These are phyloP conservation scores for Suillus fuscotomentosus DNA, from an alignment of 768 basidiomycete species.

Conservation along the genomic window DNA sequence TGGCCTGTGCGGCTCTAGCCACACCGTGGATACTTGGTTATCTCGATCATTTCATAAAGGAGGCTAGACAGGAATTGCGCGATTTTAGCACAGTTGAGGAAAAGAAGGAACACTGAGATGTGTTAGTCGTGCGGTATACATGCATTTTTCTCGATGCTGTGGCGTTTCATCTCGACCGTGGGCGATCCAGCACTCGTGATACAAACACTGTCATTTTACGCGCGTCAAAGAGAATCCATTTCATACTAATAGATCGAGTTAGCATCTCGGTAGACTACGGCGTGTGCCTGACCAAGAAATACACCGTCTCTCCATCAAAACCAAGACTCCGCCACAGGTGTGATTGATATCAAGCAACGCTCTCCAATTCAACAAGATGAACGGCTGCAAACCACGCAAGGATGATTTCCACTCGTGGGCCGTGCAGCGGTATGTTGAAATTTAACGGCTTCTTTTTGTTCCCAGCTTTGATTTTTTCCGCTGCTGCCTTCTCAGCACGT, in stretches of 20 bases:
- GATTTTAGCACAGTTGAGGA: constrained; percentile 1
- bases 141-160: constrained; percentile 21
- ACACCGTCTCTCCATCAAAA: constrained; percentile 3
- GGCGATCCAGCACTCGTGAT: constrained; percentile 1
- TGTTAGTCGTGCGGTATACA: constrained; percentile 18
- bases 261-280: constrained; percentile 3
- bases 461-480: constrained; percentile 45
- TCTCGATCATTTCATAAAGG: constrained; percentile 19
- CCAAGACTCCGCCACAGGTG: neutral
- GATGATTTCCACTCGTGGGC: constrained; percentile 81
- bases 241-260: constrained; percentile 1
- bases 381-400: constrained; percentile 85
- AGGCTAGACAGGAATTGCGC: constrained; percentile 25
- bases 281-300: constrained; percentile 7
- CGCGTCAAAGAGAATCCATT: constrained; percentile 1
- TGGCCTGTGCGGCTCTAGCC: constrained; percentile 20
- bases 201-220: constrained; percentile 1
- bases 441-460: constrained; percentile 59
- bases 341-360: constrained; percentile 18
- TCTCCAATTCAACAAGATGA: constrained; percentile 72
- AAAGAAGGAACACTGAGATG: constrained; percentile 21
- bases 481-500: constrained; percentile 49
- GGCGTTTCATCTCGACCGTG: constrained; percentile 2
- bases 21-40: constrained; percentile 18
- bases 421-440: constrained; percentile 83